These are phyloP conservation scores for Blumeria hordei DNA, from an alignment of 2,329 filamentous ascomycete genomes.

Conservation along the genomic window DNA sequence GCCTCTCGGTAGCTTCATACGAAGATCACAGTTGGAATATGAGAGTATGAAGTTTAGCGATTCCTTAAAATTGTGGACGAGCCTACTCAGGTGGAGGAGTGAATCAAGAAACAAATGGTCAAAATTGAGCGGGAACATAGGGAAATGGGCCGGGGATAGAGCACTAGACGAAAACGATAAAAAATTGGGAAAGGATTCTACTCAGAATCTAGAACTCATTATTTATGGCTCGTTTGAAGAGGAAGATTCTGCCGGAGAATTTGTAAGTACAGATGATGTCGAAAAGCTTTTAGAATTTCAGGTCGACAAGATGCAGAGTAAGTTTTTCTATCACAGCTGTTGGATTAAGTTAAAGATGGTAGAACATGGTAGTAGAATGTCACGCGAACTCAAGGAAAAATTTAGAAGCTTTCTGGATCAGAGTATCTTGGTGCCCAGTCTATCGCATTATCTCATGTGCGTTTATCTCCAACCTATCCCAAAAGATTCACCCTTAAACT, in stretches of 20 bases:
- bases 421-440: constrained; percentile 41
- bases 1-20: constrained; percentile 59
- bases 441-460: constrained; percentile 53
- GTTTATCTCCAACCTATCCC: constrained; percentile 3
- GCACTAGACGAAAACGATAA: constrained; percentile 26
- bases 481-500: not conserved
- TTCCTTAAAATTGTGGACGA: constrained; percentile 53
- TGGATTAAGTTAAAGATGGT: not conserved
- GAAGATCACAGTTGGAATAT: constrained; percentile 58
- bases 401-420: constrained; percentile 45
- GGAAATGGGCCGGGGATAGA: constrained; percentile 29
- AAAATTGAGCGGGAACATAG: constrained; percentile 23
- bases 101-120: constrained; percentile 41
- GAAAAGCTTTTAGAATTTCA: constrained; percentile 70
- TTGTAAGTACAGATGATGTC: constrained; percentile 53
- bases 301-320: constrained; percentile 66
- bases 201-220: constrained; percentile 17
- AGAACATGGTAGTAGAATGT: constrained; percentile 58
- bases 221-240: constrained; percentile 10
- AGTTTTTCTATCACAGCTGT: constrained; percentile 7
- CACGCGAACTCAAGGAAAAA: constrained; percentile 45
- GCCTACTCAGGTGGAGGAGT: constrained; percentile 58
- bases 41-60: constrained; percentile 59
- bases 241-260: constrained; percentile 15
- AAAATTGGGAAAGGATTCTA: constrained; percentile 25